Evolutionary conservation across 225 moss, liverwort and hornwort species (phyloP).

Genomic region (Rhytidiadelphus loreus): DNA sequence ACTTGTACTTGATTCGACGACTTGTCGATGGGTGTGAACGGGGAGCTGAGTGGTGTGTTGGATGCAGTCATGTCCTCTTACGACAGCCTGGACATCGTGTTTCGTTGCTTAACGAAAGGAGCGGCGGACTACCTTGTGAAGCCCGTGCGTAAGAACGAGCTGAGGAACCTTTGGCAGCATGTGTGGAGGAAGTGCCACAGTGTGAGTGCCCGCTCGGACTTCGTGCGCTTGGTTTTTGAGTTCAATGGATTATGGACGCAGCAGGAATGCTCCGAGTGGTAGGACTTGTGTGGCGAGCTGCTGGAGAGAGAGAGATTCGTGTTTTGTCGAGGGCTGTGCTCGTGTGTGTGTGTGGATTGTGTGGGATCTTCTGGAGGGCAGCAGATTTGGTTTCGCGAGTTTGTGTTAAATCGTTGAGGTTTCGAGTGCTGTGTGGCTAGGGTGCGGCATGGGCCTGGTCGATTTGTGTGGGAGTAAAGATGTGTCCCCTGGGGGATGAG

Average conservation of each 20-base stretch:
- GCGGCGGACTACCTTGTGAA: slow-evolving; percentile 94
- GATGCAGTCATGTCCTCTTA: slow-evolving; percentile 95
- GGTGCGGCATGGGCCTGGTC: neutral
- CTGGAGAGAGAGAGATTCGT: neutral
- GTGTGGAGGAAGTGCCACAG: slow-evolving; percentile 88
- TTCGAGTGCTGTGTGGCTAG: neutral
- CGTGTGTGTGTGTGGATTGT: neutral
- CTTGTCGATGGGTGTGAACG: neutral
- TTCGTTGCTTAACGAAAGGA: slow-evolving; percentile 78
- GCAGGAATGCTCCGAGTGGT: neutral
- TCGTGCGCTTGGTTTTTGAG: neutral
- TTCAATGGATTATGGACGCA: neutral
- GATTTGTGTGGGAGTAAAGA: neutral
- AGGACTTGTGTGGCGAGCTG: neutral
- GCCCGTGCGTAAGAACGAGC: slow-evolving; percentile 90
- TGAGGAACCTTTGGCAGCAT: slow-evolving; percentile 94
- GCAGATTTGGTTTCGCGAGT: neutral
- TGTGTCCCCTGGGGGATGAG: no score
- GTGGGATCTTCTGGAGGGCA: neutral
- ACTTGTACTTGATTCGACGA: neutral
- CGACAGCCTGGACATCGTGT: slow-evolving; percentile 89
- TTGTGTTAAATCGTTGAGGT: neutral
- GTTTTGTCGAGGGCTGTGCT: neutral
- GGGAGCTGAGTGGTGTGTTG: neutral
- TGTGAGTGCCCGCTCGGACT: slow-evolving; percentile 30